Evolutionary conservation across 768 basidiomycete genomes (phyloP), one percentile per base, ranked within the genome.

Genomic region (Collybia nuda): DNA sequence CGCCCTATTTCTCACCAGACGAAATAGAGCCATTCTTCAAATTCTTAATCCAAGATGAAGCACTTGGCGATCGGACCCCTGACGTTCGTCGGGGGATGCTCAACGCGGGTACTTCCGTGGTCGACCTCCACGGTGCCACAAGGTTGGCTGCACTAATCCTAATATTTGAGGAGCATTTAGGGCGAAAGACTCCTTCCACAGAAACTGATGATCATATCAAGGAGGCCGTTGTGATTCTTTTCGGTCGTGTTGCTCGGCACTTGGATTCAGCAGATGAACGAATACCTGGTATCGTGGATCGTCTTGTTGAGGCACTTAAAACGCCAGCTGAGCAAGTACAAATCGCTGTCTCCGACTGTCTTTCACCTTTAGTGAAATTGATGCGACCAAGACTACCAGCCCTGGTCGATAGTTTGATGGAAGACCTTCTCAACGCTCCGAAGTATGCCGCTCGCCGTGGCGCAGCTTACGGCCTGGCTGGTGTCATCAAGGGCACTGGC

Each of bases 241-340:
- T 98, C 56, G 96, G 96, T 50, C 86, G 95, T 15, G 82, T 94
- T 6, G 96, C 96, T 5, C 78, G 90, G 6, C 94, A 98, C 69
- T 75, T 99, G 39, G 82, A 90, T 43, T 68, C 84, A 2, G 77
- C 81, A 0, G 94, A 98, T 64, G 54, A 75, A 4, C 86, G 94
- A 1, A 83, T 97, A 38, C 88, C 90, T 0, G 67, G 71, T 9
- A 90, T 98, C 54, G 87, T 98, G 7, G 84, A 92, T 53, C 77
- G 93, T 8, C 74, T 98, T 17, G 82, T 96, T 6, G 90, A 90
- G 26, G 92, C 96, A 1, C 74, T 99, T 50, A 88, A 88, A 67
- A 98, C 95, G 0, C 97, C 96, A 0, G 84, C 94, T 2, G 97
- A 99, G 64, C 88, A 95, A 62, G 97, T 99, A 0, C 96, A 98